These are phyloP conservation scores for Sporisorium reilianum DNA, from an alignment of 1,284 basidiomycete species.

Conservation along the genomic window DNA sequence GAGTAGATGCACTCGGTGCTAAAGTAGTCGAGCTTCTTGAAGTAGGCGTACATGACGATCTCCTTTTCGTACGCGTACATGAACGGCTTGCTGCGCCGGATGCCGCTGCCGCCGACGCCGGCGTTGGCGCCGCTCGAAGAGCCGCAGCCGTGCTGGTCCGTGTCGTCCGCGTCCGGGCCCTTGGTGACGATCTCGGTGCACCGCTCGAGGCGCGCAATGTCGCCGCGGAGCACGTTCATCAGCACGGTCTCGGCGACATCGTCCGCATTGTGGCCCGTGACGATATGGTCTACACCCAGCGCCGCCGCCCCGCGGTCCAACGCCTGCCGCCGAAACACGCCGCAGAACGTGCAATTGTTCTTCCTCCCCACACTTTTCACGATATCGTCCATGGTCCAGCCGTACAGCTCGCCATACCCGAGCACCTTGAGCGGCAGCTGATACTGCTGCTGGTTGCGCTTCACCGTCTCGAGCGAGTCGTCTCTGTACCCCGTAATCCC, in stretches of 20 bases:
- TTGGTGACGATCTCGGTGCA: slow-evolving; percentile 86
- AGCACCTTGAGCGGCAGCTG: slow-evolving; percentile 94
- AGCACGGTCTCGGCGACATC: slow-evolving; percentile 98
- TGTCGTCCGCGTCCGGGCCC: slow-evolving; percentile 50
- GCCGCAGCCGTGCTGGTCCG: slow-evolving; percentile 69
- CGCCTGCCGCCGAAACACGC: slow-evolving; percentile 95
- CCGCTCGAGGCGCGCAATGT: slow-evolving; percentile 90
- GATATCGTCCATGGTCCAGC: slow-evolving; percentile 99
- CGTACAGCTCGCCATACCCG: slow-evolving; percentile 94
- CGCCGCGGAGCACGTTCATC: slow-evolving; percentile 99
- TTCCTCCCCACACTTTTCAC: slow-evolving; percentile 93
- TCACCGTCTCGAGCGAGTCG: slow-evolving; percentile 98
- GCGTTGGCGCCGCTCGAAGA: slow-evolving; percentile 46
- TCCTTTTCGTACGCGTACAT: slow-evolving; percentile 99
- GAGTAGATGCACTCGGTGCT: slow-evolving; percentile 99
- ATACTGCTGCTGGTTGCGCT: slow-evolving; percentile 95
- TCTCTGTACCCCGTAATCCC: slow-evolving; percentile 98
- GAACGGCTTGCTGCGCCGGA: slow-evolving; percentile 96
- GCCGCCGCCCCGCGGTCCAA: slow-evolving; percentile 92
- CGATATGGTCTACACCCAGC: slow-evolving; percentile 94
- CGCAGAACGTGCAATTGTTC: slow-evolving; percentile 99
- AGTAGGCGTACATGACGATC: slow-evolving; percentile 99
- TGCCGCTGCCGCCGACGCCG: slow-evolving; percentile 80
- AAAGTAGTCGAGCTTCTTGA: slow-evolving; percentile 95
- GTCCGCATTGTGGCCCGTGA: slow-evolving; percentile 98